Evolutionary conservation across 202 grass and related monocot genomes (phyloP).

Genomic region (Schoenoplectus triqueter): DNA sequence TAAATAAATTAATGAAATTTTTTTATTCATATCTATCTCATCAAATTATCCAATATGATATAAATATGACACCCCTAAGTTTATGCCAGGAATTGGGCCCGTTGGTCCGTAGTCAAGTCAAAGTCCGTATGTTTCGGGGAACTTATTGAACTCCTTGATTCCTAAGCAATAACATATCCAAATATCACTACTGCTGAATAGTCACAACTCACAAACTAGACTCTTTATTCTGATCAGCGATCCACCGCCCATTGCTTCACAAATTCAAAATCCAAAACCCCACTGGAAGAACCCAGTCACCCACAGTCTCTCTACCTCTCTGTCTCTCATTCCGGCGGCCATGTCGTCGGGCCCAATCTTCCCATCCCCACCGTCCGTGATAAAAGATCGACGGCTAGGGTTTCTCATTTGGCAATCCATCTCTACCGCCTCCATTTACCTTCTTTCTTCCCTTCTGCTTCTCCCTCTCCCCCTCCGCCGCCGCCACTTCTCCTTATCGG

Average conservation of each 20-base stretch:
- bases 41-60: too few relatives aligned
- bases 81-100: too few relatives aligned
- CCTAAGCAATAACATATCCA: background rate
- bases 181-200: background rate
- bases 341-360: slow-evolving; percentile 41
- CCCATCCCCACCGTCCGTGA: slow-evolving; percentile 7
- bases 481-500: slow-evolving; percentile 38
- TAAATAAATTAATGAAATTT: too few relatives aligned
- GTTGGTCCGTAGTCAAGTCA: background rate
- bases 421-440: slow-evolving; percentile 63
- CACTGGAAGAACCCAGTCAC: slow-evolving; percentile 1
- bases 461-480: slow-evolving; percentile 34
- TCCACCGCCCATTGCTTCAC: background rate
- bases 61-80: too few relatives aligned
- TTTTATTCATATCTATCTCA: too few relatives aligned
- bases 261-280: slow-evolving; percentile 15
- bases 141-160: slow-evolving; percentile 5
- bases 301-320: background rate
- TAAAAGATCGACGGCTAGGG: slow-evolving; percentile 47
- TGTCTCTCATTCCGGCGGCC: background rate
- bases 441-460: slow-evolving; percentile 47
- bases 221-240: background rate
- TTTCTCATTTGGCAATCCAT: slow-evolving; percentile 62
- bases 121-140: background rate
- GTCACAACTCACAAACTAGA: background rate